Conservation (phyloP, 2,329 filamentous ascomycete species). For the Proliferodiscus dingleyae region DNA sequence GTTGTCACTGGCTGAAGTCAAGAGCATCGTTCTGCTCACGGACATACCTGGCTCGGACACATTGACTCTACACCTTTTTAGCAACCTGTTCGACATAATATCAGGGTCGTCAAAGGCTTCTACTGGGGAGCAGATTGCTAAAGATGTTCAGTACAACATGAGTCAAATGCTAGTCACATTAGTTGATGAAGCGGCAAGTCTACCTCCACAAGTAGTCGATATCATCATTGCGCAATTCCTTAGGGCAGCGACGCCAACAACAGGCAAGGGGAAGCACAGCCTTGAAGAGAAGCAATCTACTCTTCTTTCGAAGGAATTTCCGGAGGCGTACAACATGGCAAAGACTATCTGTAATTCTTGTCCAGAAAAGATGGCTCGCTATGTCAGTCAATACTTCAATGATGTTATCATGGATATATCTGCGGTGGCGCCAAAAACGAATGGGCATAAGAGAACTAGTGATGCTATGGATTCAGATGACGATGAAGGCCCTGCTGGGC, state of each 20-base stretch:
- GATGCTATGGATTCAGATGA: conserved; percentile 60
- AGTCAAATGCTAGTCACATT: conserved; percentile 78
- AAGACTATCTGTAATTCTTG: conserved; percentile 87
- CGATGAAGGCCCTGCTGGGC: conserved; percentile 54
- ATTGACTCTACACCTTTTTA: conserved; percentile 77
- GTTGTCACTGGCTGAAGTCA: conserved; percentile 82
- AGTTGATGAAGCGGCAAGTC: conserved; percentile 75
- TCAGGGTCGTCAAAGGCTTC: conserved; percentile 70
- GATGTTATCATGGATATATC: conserved; percentile 91
- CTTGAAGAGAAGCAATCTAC: conserved; percentile 76
- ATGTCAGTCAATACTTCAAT: conserved; percentile 94
- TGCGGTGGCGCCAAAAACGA: conserved; percentile 40
- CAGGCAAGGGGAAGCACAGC: conserved; percentile 47
- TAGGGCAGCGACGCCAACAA: conserved; percentile 69
- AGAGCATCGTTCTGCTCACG: conserved; percentile 87
- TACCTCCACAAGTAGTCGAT: conserved; percentile 81
- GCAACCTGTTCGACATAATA: conserved; percentile 85
- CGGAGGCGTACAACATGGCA: conserved; percentile 92
- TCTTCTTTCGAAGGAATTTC: conserved; percentile 79
- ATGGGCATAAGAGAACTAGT: conserved; percentile 44
- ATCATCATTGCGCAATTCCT: conserved; percentile 94
- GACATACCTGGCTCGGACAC: conserved; percentile 80
- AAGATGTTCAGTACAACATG: conserved; percentile 92
- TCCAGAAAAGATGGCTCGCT: conserved; percentile 89
- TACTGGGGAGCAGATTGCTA: conserved; percentile 76